Percentiles rank a stretch among this genome's conserved stretches.
These are phyloP conservation scores for Candida railenensis DNA, from an alignment of 805 yeast genomes.

Conservation along the genomic window DNA sequence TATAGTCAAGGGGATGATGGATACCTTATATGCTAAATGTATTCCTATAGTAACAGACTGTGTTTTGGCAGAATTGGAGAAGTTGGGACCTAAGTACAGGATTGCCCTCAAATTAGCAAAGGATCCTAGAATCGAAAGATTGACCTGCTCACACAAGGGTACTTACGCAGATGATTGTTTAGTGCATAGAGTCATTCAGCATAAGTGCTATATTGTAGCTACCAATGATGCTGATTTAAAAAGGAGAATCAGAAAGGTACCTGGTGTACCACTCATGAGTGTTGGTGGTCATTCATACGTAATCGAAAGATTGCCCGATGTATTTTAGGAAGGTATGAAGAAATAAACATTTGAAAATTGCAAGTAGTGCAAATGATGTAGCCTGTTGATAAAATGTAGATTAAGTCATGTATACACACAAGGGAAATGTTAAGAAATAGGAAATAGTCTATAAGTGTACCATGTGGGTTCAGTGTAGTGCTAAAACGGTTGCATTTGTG, in stretches of 20 bases:
- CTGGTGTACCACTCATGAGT: constrained; percentile 96
- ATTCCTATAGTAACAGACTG: constrained; percentile 96
- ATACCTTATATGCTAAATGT: constrained; percentile 88
- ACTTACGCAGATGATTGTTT: constrained; percentile 98
- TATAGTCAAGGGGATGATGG: constrained; percentile 96
- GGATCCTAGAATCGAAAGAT: constrained; percentile 86
- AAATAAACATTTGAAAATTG: neutral
- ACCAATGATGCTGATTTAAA: constrained; percentile 97
- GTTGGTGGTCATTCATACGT: constrained; percentile 93
- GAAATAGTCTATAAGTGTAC: no score
- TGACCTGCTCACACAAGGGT: constrained; percentile 90
- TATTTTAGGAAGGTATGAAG: constrained; percentile 43
- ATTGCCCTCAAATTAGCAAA: constrained; percentile 90
- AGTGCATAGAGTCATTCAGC: constrained; percentile 90
- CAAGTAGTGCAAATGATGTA: neutral
- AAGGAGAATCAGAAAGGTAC: constrained; percentile 90
- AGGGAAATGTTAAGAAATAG: no score
- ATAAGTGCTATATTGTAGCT: constrained; percentile 95
- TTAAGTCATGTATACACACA: neutral
- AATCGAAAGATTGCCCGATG: constrained; percentile 93
- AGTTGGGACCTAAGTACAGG: constrained; percentile 90
- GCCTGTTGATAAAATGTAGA: neutral
- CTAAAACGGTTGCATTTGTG: no score
- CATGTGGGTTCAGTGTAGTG: no score
- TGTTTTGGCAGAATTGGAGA: constrained; percentile 96